Conservation (phyloP, 2,329 filamentous ascomycete species). For the Fusarium metavorans region DNA sequence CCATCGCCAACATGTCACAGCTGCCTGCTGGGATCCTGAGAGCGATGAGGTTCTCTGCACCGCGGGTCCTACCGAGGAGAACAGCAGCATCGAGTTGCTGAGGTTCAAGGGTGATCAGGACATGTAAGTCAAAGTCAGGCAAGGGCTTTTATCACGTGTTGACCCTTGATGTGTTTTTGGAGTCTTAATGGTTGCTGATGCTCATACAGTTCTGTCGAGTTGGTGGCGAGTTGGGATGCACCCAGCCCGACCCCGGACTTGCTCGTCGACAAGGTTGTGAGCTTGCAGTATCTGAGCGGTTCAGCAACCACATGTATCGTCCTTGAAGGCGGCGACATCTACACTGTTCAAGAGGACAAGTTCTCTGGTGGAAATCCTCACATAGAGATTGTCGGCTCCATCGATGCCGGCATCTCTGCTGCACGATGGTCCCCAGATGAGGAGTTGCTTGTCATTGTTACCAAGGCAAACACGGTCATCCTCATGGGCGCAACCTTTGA, state of each 20-base stretch:
- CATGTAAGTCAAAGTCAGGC: constrained; percentile 56
- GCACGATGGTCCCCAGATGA: constrained; percentile 96
- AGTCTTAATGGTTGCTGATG: constrained; percentile 33
- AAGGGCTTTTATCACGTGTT: not conserved
- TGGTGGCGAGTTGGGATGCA: constrained; percentile 89
- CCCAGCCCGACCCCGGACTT: constrained; percentile 83
- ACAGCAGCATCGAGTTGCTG: constrained; percentile 78
- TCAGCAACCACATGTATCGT: constrained; percentile 82
- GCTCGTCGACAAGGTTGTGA: constrained; percentile 79
- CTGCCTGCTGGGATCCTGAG: constrained; percentile 86
- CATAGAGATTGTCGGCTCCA: constrained; percentile 95
- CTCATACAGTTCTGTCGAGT: constrained; percentile 42
- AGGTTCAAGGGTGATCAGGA: constrained; percentile 61
- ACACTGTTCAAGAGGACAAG: constrained; percentile 79
- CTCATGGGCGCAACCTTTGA: constrained; percentile 96
- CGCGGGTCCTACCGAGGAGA: constrained; percentile 80
- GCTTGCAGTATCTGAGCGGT: constrained; percentile 88
- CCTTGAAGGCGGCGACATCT: constrained; percentile 89
- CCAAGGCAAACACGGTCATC: constrained; percentile 81
- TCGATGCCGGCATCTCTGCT: constrained; percentile 90
- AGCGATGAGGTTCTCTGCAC: constrained; percentile 84
- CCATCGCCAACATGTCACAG: constrained; percentile 74
- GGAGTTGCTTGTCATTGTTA: constrained; percentile 86
- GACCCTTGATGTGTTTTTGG: not conserved
- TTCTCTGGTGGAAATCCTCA: constrained; percentile 70